Evolutionary conservation across 2,329 filamentous ascomycete genomes (phyloP), one percentile per base, ranked within the genome.

Genomic region (Exophiala sideris): DNA sequence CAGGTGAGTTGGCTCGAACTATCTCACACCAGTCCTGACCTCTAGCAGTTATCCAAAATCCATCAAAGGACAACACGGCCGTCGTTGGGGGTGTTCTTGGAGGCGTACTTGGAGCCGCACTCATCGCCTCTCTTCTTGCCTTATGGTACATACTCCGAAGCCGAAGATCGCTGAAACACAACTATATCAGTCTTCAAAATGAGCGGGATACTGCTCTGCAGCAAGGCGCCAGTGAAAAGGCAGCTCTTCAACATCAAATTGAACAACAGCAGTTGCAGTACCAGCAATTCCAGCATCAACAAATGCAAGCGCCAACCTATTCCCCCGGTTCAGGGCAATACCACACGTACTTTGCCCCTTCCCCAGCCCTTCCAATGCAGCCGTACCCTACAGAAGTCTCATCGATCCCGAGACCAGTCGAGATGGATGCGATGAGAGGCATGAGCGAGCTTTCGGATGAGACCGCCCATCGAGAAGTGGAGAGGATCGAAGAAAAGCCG

Each of bases 201-300:
- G 29, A 49, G 16, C 41, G 45, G 3, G 34, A 48, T 12, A 20
- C 46, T n/a, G 32, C 41, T 3, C 14, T 50, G 42, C 29, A 48
- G 39, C 50, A 54, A 46, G 38, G 41, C 12, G 42, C 46, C 9
- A 42, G 45, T 18, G 50, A 54, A 12, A 54, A 57, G 34, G 45
- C 46, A 10, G 38, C 41, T 42, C 41, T 57, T n/a, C 50, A 57
- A 40, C 47, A 57, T 29, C 38, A 57, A 35, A 34, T 57, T 3
- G 50, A 54, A 21, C 38, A 50, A 21, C 38, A 54, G 24, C 32
- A 40, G 29, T 16, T 29, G 8, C 42, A 42, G 24, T 45, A 50
- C 14, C 49, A 52, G 16, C 49, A 52, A 29, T 52, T 40, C 41
- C 50, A 52, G 33, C 45, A 18, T 18, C 16, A 47, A 29, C 44